Percentiles rank a stretch among this genome's conserved stretches.
Evolutionary conservation across 768 basidiomycete species (phyloP).

Genomic region (Boletus tomentosulus): DNA sequence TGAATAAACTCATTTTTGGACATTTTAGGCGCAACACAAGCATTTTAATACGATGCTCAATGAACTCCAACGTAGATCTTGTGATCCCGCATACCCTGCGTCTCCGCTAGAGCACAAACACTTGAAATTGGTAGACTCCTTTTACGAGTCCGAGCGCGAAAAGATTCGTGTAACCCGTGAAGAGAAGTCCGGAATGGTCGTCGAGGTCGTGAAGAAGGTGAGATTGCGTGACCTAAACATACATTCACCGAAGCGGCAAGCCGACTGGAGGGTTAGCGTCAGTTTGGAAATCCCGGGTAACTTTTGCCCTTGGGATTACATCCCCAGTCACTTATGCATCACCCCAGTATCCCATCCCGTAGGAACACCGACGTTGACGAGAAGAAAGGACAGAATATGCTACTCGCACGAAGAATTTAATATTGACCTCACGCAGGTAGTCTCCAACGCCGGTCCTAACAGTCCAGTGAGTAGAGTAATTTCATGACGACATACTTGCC

Average conservation of each 20-base stretch:
- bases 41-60: constrained; percentile 89
- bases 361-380: constrained; percentile 54
- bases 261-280: constrained; percentile 93
- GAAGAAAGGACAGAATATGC: constrained; percentile 86
- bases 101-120: constrained; percentile 73
- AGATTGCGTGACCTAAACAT: constrained; percentile 87
- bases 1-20: constrained; percentile 8
- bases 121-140: constrained; percentile 73
- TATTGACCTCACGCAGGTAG: constrained; percentile 93
- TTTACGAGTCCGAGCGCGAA: constrained; percentile 50
- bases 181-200: constrained; percentile 60
- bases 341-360: constrained; percentile 61
- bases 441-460: constrained; percentile 44
- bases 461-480: constrained; percentile 42
- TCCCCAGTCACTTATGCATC: neutral
- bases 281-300: constrained; percentile 86
- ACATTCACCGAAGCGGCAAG: constrained; percentile 71
- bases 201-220: constrained; percentile 73
- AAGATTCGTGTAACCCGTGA: constrained; percentile 85
- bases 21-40: constrained; percentile 72
- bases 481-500: neutral
- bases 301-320: constrained; percentile 22
- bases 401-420: constrained; percentile 92
- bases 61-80: constrained; percentile 57
- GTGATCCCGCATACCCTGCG: constrained; percentile 46